Conservation (phyloP, 2,329 filamentous ascomycete genomes). For the Decorospora gaudefroyi region DNA sequence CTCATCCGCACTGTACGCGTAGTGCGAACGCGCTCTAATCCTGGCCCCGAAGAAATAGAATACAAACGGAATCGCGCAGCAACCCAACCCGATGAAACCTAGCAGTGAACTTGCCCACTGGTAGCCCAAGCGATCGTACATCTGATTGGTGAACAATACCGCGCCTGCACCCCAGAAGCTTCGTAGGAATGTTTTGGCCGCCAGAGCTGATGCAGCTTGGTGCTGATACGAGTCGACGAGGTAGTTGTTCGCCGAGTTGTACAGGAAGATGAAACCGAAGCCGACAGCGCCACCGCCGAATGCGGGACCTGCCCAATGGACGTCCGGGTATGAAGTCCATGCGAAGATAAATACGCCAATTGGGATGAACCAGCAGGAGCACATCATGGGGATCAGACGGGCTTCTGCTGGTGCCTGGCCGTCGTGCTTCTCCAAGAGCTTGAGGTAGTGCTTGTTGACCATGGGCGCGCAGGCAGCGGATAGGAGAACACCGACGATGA, state of each 20-base stretch:
- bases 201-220: slow-evolving; percentile 79
- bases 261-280: slow-evolving; percentile 82
- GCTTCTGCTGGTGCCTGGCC: slow-evolving; percentile 77
- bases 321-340: slow-evolving; percentile 67
- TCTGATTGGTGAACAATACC: slow-evolving; percentile 80
- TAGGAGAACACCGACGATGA: slow-evolving; percentile 73
- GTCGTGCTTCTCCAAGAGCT: slow-evolving; percentile 63
- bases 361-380: slow-evolving; percentile 62
- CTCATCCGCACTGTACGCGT: slow-evolving; percentile 67
- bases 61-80: slow-evolving; percentile 79
- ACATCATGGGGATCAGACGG: slow-evolving; percentile 75
- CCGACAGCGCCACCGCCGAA: slow-evolving; percentile 69
- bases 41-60: slow-evolving; percentile 77
- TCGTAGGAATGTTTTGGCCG: slow-evolving; percentile 79
- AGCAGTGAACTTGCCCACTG: slow-evolving; percentile 77
- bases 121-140: slow-evolving; percentile 68
- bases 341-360: slow-evolving; percentile 70
- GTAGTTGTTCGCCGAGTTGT: slow-evolving; percentile 65
- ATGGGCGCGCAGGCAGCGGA: slow-evolving; percentile 70
- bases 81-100: slow-evolving; percentile 74
- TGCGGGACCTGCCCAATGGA: slow-evolving; percentile 73
- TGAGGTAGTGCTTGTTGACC: slow-evolving; percentile 82
- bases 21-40: slow-evolving; percentile 72
- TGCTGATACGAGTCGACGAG: slow-evolving; percentile 69
- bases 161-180: slow-evolving; percentile 78